A percentile compares a stretch with the other conserved stretches of the same genome.
phyloP scores from a whole-genome alignment of 208 protist species.

The Acanthamoeba lugdunensis region DNA sequence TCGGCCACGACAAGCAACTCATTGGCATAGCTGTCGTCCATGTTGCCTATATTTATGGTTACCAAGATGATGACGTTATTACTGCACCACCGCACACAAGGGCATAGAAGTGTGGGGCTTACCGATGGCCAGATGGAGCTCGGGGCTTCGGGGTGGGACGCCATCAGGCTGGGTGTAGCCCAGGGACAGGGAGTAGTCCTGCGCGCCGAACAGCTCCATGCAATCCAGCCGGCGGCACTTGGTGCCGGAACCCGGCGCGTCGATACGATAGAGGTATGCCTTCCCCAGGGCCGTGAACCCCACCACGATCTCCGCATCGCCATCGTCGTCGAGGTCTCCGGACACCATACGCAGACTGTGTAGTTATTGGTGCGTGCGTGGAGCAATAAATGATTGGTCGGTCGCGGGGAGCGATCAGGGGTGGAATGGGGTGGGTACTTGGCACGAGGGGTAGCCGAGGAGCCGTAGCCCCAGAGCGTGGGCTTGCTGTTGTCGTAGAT shows the following conservation, averaged over 20 bases:
- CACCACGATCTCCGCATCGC: slow-evolving; percentile 11
- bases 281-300: not conserved
- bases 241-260: not conserved
- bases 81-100: too few species aligned
- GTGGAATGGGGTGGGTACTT: not conserved
- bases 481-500: not conserved
- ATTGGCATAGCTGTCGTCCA: slow-evolving; percentile 9
- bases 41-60: not conserved
- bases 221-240: slow-evolving; percentile 12
- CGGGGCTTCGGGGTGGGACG: not conserved
- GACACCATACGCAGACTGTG: slow-evolving; percentile 7
- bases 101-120: too few species aligned
- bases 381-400: not conserved
- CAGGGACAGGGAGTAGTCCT: not conserved
- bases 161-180: not conserved
- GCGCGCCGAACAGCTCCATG: not conserved
- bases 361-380: not conserved
- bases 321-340: slow-evolving; percentile 35
- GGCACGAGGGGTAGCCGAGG: not conserved
- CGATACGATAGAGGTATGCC: not conserved
- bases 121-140: not conserved
- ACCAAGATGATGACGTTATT: too few species aligned
- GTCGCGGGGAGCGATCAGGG: not conserved
- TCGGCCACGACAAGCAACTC: not conserved
- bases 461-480: slow-evolving; percentile 9